Evolutionary conservation across 768 basidiomycete genomes (phyloP).

Genomic region (Boletus tomentosulus): DNA sequence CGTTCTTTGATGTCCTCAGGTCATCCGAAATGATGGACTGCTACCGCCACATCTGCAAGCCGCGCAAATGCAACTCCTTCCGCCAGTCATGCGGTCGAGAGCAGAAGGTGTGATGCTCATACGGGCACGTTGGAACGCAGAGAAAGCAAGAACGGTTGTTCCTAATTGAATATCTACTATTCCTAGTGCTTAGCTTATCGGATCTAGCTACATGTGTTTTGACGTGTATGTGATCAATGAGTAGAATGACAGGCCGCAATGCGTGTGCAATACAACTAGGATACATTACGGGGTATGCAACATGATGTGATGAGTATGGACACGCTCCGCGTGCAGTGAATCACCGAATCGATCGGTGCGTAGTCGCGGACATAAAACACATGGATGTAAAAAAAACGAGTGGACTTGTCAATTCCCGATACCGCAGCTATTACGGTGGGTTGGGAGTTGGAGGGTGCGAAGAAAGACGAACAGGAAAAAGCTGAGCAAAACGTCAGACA

Average conservation of each 20-base stretch:
- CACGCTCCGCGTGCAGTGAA: conserved; percentile 24
- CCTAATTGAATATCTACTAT: conserved; percentile 11
- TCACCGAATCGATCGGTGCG: conserved; percentile 19
- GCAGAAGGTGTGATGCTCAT: conserved; percentile 67
- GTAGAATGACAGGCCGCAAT: conserved; percentile 5
- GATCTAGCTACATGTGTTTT: conserved; percentile 12
- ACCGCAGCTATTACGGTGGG: background rate
- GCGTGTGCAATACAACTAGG: conserved; percentile 10
- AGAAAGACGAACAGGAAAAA: background rate
- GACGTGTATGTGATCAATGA: conserved; percentile 10
- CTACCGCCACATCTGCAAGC: conserved; percentile 61
- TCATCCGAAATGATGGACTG: conserved; percentile 78
- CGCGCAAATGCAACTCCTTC: conserved; percentile 53
- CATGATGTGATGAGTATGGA: conserved; percentile 5
- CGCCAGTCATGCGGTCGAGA: conserved; percentile 57
- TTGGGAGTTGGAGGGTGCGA: background rate
- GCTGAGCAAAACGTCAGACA: background rate
- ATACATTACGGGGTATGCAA: conserved; percentile 1
- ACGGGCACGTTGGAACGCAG: conserved; percentile 72
- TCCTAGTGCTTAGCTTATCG: conserved; percentile 8
- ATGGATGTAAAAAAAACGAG: conserved; percentile 1
- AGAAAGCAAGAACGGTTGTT: conserved; percentile 34
- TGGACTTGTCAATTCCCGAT: background rate
- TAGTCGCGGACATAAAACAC: conserved; percentile 14
- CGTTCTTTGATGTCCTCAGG: conserved; percentile 41